Evolutionary conservation across 2,329 filamentous ascomycete genomes (phyloP), one percentile per base, ranked within the genome.

Genomic region (Lasiodiplodia hormozganensis): DNA sequence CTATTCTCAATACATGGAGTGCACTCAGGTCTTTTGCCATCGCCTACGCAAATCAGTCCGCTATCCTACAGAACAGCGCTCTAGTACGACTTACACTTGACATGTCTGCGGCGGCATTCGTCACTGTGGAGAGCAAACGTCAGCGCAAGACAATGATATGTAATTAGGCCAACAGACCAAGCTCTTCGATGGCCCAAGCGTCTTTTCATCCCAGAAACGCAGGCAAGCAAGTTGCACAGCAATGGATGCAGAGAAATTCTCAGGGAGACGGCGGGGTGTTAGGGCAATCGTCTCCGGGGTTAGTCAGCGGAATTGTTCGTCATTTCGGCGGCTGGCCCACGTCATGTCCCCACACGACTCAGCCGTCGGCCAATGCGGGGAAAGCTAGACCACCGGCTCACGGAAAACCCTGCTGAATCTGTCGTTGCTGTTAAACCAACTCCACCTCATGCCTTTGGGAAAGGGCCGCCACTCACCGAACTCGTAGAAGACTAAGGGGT

Each of bases 221-320:
- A 31, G 12, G 12, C 31, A 12, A 14, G 28, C 3, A 43, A 18
- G 16, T 34, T 10, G 31, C 31, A 34, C 31, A 34, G 51, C 10
- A 28, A 12, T 23, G 25, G 51, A 25, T 4, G 11, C 14, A 28
- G 25, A 28, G 21, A 25, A 14, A 28, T 18, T 51, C 23, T n/a
- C 12, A 49, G 23, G 23, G 12, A 25, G 12, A 12, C 21, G 12
- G 23, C 21, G 28, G 18, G n/a, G n/a, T 31, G 23, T 43, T 31
- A 23, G 38, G 40, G 60, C 34, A 64, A 64, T 25, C 52, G 60
- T 64, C 47, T 53, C 60, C 60, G 60, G 14, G 16, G 25, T 64
- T 52, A 64, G 43, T 64, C 25, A 64, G 60, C 60, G 60, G 60
- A 4, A 31, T 53, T 47, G 43, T 25, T 64, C 18, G 52, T n/a